Evolutionary conservation across 176 grass and related monocot species (phyloP).

Genomic region (Bromus sterilis): DNA sequence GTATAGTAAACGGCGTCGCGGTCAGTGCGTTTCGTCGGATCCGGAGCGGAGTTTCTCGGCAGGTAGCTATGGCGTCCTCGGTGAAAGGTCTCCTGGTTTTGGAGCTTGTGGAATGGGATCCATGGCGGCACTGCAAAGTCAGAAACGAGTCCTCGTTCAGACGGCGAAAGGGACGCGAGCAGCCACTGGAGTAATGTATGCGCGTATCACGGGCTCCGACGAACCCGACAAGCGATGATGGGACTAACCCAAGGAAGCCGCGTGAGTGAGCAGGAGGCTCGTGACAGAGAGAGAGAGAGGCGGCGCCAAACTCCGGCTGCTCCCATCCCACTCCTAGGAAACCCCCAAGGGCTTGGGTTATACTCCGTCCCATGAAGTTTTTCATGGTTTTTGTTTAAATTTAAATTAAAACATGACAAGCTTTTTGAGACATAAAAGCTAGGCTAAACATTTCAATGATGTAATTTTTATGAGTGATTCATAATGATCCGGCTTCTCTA

Average conservation of each 20-base stretch:
- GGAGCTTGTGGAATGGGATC: not conserved
- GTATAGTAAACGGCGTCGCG: slow-evolving; percentile 15
- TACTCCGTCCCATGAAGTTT: too few relatives aligned
- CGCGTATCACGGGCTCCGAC: not conserved
- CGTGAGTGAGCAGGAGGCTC: not conserved
- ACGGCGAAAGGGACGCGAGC: slow-evolving; percentile 1
- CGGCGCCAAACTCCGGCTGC: not conserved
- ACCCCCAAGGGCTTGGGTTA: too few relatives aligned
- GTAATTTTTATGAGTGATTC: too few relatives aligned
- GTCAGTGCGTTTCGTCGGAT: not conserved
- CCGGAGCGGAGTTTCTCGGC: not conserved
- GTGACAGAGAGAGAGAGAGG: not conserved
- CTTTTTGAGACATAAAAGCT: too few relatives aligned
- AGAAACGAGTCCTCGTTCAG: slow-evolving; percentile 5
- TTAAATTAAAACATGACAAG: too few relatives aligned
- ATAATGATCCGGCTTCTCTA: too few relatives aligned
- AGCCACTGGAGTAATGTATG: not conserved
- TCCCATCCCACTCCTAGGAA: too few relatives aligned
- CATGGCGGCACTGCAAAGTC: not conserved
- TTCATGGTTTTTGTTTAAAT: too few relatives aligned
- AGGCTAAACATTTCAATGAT: too few relatives aligned
- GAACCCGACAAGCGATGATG: not conserved
- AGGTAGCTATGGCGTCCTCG: not conserved
- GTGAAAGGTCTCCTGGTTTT: not conserved
- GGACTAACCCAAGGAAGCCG: not conserved